phyloP scores from a whole-genome alignment of 495 filamentous ascomycete species.

The Tuber melanosporum region DNA sequence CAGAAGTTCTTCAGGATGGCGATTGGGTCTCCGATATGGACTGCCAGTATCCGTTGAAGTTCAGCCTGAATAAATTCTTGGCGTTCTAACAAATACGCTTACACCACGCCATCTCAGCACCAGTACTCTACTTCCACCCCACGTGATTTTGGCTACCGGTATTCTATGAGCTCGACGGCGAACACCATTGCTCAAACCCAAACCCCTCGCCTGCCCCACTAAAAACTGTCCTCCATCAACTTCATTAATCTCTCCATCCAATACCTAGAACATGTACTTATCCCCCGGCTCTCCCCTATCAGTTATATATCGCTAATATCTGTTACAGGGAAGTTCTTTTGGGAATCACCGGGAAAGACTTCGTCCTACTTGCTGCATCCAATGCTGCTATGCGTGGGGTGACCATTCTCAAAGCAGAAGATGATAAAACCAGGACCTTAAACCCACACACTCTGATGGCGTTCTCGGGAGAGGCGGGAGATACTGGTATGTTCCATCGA shows the following conservation, averaged over 20 bases:
- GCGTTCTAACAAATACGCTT: not conserved
- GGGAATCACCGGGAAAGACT: slow-evolving; percentile 97
- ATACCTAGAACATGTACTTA: not conserved
- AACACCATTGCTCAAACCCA: not conserved
- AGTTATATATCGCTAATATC: not conserved
- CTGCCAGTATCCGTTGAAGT: not conserved
- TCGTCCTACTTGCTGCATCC: slow-evolving; percentile 91
- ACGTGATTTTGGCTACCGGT: not conserved
- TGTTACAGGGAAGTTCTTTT: slow-evolving; percentile 85
- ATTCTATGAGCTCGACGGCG: not conserved
- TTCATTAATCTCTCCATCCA: not conserved
- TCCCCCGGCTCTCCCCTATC: not conserved
- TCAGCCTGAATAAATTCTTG: not conserved
- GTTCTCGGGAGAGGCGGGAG: slow-evolving; percentile 92
- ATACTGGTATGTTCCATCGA: slow-evolving; percentile 63
- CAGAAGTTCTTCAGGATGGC: not conserved
- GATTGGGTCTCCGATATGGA: not conserved
- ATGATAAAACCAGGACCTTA: slow-evolving; percentile 88
- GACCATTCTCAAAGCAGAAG: slow-evolving; percentile 88
- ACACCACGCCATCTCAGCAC: not conserved
- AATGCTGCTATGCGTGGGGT: slow-evolving; percentile 97
- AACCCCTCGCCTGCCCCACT: not conserved
- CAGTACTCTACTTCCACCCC: not conserved
- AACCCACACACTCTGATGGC: slow-evolving; percentile 94
- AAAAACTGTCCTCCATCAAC: not conserved